Percentiles rank a stretch among this genome's conserved stretches.
Conservation (phyloP, 2,329 filamentous ascomycete species). For the Penicillium sclerotiorum region DNA sequence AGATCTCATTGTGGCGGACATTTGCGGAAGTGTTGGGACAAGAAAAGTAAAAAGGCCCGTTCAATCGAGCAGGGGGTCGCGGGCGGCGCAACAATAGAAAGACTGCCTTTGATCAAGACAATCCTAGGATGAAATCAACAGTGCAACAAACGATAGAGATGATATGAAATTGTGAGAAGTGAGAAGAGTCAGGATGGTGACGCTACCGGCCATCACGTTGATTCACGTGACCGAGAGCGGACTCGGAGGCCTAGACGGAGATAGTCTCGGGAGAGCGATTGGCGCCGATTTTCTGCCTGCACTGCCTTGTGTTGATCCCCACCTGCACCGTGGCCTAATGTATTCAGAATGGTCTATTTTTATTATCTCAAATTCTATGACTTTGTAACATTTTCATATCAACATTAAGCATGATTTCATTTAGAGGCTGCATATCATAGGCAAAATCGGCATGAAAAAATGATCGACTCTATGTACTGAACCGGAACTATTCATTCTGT, state of each 20-base stretch:
- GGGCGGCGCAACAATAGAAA: constrained; percentile 18
- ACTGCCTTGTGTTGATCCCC: no score
- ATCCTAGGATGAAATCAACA: neutral
- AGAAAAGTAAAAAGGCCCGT: constrained; percentile 26
- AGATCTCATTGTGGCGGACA: constrained; percentile 44
- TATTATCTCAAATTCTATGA: no score
- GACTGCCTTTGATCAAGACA: neutral
- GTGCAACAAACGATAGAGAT: neutral
- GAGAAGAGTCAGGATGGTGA: constrained; percentile 3
- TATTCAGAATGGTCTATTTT: no score
- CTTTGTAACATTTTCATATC: no score
- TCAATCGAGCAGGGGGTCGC: constrained; percentile 23
- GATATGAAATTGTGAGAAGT: constrained; percentile 12
- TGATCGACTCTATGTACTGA: no score
- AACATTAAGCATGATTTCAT: no score
- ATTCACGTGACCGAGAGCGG: constrained; percentile 23
- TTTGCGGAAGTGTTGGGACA: constrained; percentile 33
- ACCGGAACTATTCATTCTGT: no score
- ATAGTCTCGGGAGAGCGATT: constrained; percentile 11
- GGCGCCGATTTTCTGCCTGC: neutral
- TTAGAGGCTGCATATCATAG: no score
- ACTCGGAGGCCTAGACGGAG: constrained; percentile 22
- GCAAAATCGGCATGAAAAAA: no score
- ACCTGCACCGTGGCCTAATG: no score
- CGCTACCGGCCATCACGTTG: constrained; percentile 17